These are phyloP conservation scores for Rubia peregrina DNA, from an alignment of 305 asterid genomes.

Conservation along the genomic window DNA sequence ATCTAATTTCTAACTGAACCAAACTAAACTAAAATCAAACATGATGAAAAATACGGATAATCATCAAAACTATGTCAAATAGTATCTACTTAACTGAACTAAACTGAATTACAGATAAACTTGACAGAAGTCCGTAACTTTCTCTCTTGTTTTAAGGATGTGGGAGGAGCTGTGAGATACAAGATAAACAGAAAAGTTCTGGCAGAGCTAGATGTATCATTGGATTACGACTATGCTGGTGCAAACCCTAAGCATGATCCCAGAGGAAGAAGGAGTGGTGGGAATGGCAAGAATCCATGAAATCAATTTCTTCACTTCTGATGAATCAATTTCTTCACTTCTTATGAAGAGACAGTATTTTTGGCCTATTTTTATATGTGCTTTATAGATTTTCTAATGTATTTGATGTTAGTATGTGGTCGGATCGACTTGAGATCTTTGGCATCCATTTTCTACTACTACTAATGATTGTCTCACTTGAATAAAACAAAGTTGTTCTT, in stretches of 20 bases:
- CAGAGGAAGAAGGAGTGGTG: slow-evolving; percentile 23
- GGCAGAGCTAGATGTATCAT: slow-evolving; percentile 15
- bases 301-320: background rate
- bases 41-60: too few relatives aligned
- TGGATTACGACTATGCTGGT: slow-evolving; percentile 38
- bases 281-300: slow-evolving; percentile 22
- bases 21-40: too few relatives aligned
- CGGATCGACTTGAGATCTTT: background rate
- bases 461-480: background rate
- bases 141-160: slow-evolving; percentile 6
- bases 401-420: background rate
- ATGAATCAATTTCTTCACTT: too few relatives aligned
- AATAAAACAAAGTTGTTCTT: background rate
- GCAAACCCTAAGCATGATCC: slow-evolving; percentile 37
- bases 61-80: too few relatives aligned
- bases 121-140: too few relatives aligned
- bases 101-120: too few relatives aligned
- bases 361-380: background rate
- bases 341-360: too few relatives aligned
- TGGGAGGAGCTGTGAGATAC: slow-evolving; percentile 8
- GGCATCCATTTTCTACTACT: background rate
- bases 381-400: background rate
- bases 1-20: too few relatives aligned
- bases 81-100: too few relatives aligned
- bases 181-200: slow-evolving; percentile 22